Base-by-base conservation (phyloP, 495 filamentous ascomycete genomes). In the Penicillium malachiteum region DNA sequence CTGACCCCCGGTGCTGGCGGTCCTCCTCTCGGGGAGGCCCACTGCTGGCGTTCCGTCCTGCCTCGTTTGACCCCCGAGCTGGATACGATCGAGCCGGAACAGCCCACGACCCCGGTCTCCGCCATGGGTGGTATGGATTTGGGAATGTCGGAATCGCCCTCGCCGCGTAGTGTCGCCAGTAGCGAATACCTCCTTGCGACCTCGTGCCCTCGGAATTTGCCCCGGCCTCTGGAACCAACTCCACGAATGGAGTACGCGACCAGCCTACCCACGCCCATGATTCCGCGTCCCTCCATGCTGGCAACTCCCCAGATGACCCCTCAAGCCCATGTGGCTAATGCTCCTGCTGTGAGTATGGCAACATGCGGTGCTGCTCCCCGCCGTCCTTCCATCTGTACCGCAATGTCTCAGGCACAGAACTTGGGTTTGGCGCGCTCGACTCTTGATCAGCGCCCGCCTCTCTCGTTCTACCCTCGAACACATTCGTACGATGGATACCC, bases 341-440 rank as follows among this genome's bases (percentile, higher is more conserved):
- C 92, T 88, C 93, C 93, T 89, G 92, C 92, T 76, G 92, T 79
- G 89, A 87, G 89, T 87, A 78, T 81, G 72, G 77, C 72, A 52
- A 69, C 72, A 51, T 74, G 73, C 35, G 76, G 65, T 68, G 78
- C 21, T 26, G 21, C 21, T 26, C 21, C 70, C 69, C 77, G 76
- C 63, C 84, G 73, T 54, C 79, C 84, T 5, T 89, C 90, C 14
- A 92, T 96, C 83, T 78, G 85, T 60, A 78, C 84, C 49, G 91
- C 89, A 34, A 90, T 96, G 87, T 83, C 85, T 3, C 87, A 91
- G 63, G 86, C 80, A 26, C 84, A 90, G 53, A 86, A 77, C 62
- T 67, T 79, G 50, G 82, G 78, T 51, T 76, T 86, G 63, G 79
- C 85, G 77, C 76, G 90, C 80, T 84, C 85, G 68, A 79, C 78